These are phyloP conservation scores for Cercospora brassicicola DNA, from an alignment of 2,329 filamentous ascomycete genomes.

Conservation along the genomic window DNA sequence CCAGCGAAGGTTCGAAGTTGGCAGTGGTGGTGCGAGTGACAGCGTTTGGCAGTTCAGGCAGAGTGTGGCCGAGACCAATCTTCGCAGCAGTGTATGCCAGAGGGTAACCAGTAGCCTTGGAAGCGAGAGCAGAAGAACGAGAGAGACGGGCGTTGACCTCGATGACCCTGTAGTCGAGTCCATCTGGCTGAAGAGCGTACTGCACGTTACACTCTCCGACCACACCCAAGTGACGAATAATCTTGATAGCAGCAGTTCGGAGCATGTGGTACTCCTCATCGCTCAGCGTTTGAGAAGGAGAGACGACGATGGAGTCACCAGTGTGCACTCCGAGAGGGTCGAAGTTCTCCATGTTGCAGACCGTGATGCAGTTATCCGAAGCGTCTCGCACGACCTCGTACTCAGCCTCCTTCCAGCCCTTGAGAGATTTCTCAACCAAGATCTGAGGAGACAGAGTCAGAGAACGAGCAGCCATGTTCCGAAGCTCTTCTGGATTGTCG, in stretches of 20 bases:
- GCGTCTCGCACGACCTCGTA: slow-evolving; percentile 98
- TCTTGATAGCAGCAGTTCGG: slow-evolving; percentile 94
- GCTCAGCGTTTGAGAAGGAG: slow-evolving; percentile 91
- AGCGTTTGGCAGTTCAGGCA: slow-evolving; percentile 94
- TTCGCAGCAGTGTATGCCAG: slow-evolving; percentile 97
- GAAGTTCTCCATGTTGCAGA: slow-evolving; percentile 99
- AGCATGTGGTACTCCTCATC: slow-evolving; percentile 99
- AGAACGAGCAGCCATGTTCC: slow-evolving; percentile 88
- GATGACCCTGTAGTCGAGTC: slow-evolving; percentile 96
- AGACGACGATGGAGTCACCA: slow-evolving; percentile 97
- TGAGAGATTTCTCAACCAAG: slow-evolving; percentile 95
- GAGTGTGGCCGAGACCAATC: slow-evolving; percentile 91
- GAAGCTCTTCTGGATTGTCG: slow-evolving; percentile 87
- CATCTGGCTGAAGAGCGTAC: slow-evolving; percentile 94
- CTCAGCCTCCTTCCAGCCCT: slow-evolving; percentile 99
- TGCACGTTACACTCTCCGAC: slow-evolving; percentile 99
- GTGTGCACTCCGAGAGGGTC: slow-evolving; percentile 97
- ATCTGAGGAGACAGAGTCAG: slow-evolving; percentile 94
- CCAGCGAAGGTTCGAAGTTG: slow-evolving; percentile 95
- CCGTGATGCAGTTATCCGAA: slow-evolving; percentile 97
- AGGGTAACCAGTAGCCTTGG: slow-evolving; percentile 96
- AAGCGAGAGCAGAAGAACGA: slow-evolving; percentile 92
- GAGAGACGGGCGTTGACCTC: slow-evolving; percentile 99
- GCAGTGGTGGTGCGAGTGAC: slow-evolving; percentile 98
- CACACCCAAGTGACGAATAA: slow-evolving; percentile 92